phyloP scores from a whole-genome alignment of 2,329 filamentous ascomycete genomes.

The Orbilia ellipsospora region DNA sequence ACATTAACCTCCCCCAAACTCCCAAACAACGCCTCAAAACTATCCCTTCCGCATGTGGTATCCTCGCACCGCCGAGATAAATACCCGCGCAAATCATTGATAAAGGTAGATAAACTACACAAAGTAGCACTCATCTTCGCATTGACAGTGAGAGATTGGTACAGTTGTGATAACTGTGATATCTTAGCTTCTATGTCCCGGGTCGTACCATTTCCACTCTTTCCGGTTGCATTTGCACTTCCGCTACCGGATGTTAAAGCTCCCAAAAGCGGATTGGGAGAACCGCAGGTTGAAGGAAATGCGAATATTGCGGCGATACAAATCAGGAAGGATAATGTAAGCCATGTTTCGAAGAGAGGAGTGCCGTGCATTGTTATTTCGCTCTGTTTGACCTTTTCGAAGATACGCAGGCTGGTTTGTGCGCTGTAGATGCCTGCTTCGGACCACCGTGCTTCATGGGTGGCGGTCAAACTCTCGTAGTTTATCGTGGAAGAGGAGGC shows the following conservation, averaged over 20 bases:
- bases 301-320: conserved; percentile 41
- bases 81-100: conserved; percentile 39
- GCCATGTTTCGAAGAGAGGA: conserved; percentile 46
- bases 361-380: conserved; percentile 33
- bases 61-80: conserved; percentile 25
- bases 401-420: conserved; percentile 42
- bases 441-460: conserved; percentile 40
- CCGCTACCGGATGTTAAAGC: no score
- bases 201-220: not conserved
- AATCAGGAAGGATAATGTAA: conserved; percentile 39
- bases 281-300: conserved; percentile 12
- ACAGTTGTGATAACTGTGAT: conserved; percentile 37
- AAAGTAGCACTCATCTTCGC: conserved; percentile 42
- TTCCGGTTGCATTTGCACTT: not conserved
- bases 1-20: conserved; percentile 21
- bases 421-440: conserved; percentile 47
- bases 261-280: no score
- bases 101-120: conserved; percentile 45
- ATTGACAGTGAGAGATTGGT: conserved; percentile 28
- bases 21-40: conserved; percentile 48
- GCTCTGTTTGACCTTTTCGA: conserved; percentile 40
- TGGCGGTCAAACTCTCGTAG: conserved; percentile 22
- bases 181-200: conserved; percentile 29
- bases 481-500: not conserved
- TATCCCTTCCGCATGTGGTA: conserved; percentile 35